A percentile compares a stretch with the other conserved stretches of the same genome.
Evolutionary conservation across 2,329 filamentous ascomycete genomes (phyloP).

Genomic region (Conoideocrella luteorostrata): DNA sequence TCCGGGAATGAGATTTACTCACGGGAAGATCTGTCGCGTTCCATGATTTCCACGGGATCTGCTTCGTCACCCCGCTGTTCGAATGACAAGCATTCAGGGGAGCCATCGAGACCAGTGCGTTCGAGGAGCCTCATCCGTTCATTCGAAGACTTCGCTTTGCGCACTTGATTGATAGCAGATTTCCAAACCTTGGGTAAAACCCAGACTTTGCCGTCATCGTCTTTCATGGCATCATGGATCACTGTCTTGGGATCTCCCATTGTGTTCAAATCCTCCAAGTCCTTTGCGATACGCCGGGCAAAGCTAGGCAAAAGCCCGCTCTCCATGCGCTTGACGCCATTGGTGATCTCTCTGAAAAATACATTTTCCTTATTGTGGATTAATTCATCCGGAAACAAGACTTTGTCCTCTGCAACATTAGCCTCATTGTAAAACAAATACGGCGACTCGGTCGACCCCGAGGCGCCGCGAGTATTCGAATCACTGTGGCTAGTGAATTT

Average conservation of each 20-base stretch:
- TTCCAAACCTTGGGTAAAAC: slow-evolving; percentile 16
- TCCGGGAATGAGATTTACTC: slow-evolving; percentile 1
- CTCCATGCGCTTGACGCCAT: slow-evolving; percentile 17
- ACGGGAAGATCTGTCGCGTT: slow-evolving; percentile 18
- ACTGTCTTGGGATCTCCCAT: neutral
- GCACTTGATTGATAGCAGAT: slow-evolving; percentile 14
- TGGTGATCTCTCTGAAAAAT: slow-evolving; percentile 17
- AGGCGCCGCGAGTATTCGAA: neutral
- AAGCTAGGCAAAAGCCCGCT: slow-evolving; percentile 10
- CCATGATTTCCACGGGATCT: slow-evolving; percentile 18
- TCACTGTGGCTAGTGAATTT: slow-evolving; percentile 7
- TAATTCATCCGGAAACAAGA: slow-evolving; percentile 21
- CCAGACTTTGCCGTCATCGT: slow-evolving; percentile 14
- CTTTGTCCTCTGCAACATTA: slow-evolving; percentile 16
- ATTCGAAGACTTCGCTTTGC: neutral
- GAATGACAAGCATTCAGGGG: slow-evolving; percentile 1
- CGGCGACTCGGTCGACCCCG: slow-evolving; percentile 3
- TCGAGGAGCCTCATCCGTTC: slow-evolving; percentile 6
- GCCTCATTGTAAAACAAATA: slow-evolving; percentile 22
- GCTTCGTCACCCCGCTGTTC: slow-evolving; percentile 5
- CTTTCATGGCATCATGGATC: neutral
- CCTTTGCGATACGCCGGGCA: slow-evolving; percentile 8
- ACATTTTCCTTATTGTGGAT: slow-evolving; percentile 9
- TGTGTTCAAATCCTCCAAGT: neutral
- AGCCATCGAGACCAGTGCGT: neutral